A percentile compares a stretch with the other conserved stretches of the same genome.
Conservation (phyloP, 2,329 filamentous ascomycete genomes). For the Cryphonectria nitschkei region DNA sequence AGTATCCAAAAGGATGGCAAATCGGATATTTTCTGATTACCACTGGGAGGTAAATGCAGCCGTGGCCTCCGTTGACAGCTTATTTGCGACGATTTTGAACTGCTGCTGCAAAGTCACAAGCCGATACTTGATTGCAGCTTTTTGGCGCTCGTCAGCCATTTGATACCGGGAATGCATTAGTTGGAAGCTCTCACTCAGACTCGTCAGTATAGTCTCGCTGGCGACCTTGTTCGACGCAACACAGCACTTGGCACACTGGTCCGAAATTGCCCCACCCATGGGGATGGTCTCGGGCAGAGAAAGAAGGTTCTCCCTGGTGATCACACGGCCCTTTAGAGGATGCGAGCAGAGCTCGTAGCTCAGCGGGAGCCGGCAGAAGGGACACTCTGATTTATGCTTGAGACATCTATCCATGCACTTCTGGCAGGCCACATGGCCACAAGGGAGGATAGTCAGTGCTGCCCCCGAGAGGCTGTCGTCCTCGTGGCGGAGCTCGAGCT, state of each 20-base stretch:
- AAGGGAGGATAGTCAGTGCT: conserved; percentile 16
- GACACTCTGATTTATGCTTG: conserved; percentile 8
- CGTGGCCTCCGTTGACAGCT: conserved; percentile 1
- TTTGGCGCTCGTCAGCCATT: conserved; percentile 4
- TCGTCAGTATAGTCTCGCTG: not conserved
- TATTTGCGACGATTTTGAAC: conserved; percentile 1
- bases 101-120: conserved; percentile 7
- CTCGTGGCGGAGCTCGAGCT: conserved; percentile 1
- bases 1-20: no score
- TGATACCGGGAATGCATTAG: conserved; percentile 9
- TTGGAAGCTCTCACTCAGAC: conserved; percentile 3
- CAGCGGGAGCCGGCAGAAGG: conserved; percentile 18
- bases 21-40: not conserved
- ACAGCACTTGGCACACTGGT: conserved; percentile 18
- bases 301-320: conserved; percentile 15
- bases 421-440: conserved; percentile 22
- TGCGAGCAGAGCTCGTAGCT: conserved; percentile 23
- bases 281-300: conserved; percentile 18
- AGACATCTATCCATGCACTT: conserved; percentile 16
- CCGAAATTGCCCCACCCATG: conserved; percentile 7
- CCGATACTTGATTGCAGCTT: not conserved
- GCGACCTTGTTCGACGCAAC: conserved; percentile 10
- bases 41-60: conserved; percentile 7
- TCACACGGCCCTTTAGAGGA: conserved; percentile 1
- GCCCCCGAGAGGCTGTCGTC: not conserved